phyloP scores from a whole-genome alignment of 495 filamentous ascomycete species.

The Penicillium crystallinum region DNA sequence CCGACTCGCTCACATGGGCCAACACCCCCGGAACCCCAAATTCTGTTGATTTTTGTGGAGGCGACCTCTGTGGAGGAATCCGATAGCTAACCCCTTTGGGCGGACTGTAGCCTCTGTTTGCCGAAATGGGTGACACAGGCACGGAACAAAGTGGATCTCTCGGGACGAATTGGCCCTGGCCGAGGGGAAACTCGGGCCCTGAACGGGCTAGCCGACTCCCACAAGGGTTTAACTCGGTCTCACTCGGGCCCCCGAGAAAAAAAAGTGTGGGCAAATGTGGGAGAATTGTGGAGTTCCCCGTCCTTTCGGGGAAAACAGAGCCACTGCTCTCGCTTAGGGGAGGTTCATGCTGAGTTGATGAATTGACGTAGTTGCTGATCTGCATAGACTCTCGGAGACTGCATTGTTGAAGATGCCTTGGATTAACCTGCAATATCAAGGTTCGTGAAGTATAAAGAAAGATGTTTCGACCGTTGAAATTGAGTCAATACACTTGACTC shows the following conservation, averaged over 20 bases:
- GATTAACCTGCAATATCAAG: no score
- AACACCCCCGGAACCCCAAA: constrained; percentile 3
- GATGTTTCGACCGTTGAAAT: no score
- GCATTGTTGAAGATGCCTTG: no score
- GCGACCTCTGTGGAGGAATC: constrained; percentile 17
- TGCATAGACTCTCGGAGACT: no score
- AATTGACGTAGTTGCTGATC: no score
- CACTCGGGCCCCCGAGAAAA: background rate
- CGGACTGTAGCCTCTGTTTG: constrained; percentile 10
- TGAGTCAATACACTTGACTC: no score
- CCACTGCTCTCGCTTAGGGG: constrained; percentile 5
- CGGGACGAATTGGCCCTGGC: background rate
- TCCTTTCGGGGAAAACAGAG: constrained; percentile 16
- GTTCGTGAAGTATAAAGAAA: no score
- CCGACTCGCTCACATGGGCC: constrained; percentile 13
- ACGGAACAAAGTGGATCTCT: background rate
- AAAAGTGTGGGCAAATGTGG: background rate
- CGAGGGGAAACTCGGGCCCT: background rate
- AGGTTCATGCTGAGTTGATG: background rate
- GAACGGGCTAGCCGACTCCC: background rate
- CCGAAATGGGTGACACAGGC: background rate
- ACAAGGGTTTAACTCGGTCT: background rate
- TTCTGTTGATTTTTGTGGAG: constrained; percentile 3
- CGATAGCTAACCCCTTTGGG: constrained; percentile 7
- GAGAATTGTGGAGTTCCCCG: background rate